phyloP scores from a whole-genome alignment of 2,329 filamentous ascomycete species.

The Diplodia mutila region DNA sequence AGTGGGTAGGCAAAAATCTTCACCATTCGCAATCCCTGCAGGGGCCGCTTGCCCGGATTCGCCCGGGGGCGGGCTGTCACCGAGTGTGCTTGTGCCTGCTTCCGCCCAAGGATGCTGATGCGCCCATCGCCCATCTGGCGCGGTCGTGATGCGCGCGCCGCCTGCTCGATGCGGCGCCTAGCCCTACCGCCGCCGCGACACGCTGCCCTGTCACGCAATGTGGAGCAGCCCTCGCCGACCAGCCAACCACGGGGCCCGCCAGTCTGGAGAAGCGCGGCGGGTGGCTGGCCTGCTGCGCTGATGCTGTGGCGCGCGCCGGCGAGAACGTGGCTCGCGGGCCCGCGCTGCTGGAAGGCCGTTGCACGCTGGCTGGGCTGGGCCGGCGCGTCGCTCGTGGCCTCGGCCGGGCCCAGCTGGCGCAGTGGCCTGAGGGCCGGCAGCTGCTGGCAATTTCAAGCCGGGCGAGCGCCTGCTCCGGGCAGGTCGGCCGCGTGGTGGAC shows the following conservation, averaged over 20 bases:
- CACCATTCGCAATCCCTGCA: conserved; percentile 12
- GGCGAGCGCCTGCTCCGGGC: neutral
- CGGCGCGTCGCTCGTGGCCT: neutral
- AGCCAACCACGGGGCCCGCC: neutral
- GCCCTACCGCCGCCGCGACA: neutral
- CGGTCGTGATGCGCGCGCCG: neutral
- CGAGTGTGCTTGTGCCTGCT: conserved; percentile 18
- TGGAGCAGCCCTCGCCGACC: conserved; percentile 3
- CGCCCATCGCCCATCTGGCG: neutral
- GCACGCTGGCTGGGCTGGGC: neutral
- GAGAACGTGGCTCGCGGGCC: conserved; percentile 6
- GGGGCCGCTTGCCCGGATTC: neutral
- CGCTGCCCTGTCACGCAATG: neutral
- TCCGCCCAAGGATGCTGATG: neutral
- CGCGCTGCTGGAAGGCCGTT: conserved; percentile 1
- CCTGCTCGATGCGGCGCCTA: conserved; percentile 7
- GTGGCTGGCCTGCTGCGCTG: conserved; percentile 17
- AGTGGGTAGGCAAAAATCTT: conserved; percentile 22
- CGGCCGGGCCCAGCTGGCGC: neutral
- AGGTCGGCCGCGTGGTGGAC: conserved; percentile 6
- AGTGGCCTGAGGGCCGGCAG: neutral
- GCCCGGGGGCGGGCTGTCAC: conserved; percentile 4
- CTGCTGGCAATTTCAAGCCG: neutral
- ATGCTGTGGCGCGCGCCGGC: conserved; percentile 11
- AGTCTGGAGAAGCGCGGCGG: conserved; percentile 19